Conservation (phyloP, 345 rosid genomes). For the Linum usitatissimum region DNA sequence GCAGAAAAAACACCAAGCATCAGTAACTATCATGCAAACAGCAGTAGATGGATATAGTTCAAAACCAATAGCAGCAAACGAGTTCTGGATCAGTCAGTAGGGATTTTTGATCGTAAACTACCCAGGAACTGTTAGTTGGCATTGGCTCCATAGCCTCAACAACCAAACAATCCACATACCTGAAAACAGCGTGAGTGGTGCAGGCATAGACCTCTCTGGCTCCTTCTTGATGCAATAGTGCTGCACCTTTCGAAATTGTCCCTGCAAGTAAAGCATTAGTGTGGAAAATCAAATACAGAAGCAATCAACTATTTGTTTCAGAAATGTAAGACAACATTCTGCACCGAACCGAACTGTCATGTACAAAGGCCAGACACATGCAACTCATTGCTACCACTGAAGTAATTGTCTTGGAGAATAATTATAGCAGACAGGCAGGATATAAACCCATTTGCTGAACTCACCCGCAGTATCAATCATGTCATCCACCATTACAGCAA, state of each 20-base stretch:
- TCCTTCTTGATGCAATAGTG: constrained; percentile 89
- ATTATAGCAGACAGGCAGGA: too few relatives aligned
- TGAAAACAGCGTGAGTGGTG: constrained; percentile 88
- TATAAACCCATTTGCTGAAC: constrained; percentile 11
- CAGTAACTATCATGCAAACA: too few relatives aligned
- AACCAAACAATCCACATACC: constrained; percentile 31
- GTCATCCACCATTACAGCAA: constrained; percentile 95
- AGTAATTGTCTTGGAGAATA: too few relatives aligned
- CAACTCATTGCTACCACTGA: too few relatives aligned
- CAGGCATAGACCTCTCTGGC: constrained; percentile 98
- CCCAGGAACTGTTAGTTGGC: too few relatives aligned
- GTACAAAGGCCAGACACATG: too few relatives aligned
- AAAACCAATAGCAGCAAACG: neutral
- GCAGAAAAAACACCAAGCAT: neutral
- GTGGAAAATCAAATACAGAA: neutral
- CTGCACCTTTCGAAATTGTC: constrained; percentile 93
- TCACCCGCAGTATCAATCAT: constrained; percentile 98
- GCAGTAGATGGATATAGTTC: too few relatives aligned
- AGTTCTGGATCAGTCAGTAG: neutral
- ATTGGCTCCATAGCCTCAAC: neutral
- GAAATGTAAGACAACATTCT: neutral
- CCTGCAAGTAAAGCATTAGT: constrained; percentile 30
- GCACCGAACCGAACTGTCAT: neutral
- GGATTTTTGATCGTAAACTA: too few relatives aligned
- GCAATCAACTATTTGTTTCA: neutral